Evolutionary conservation across 352 stramenopile genomes (phyloP).

Genomic region (Phytophthora agathidicida): DNA sequence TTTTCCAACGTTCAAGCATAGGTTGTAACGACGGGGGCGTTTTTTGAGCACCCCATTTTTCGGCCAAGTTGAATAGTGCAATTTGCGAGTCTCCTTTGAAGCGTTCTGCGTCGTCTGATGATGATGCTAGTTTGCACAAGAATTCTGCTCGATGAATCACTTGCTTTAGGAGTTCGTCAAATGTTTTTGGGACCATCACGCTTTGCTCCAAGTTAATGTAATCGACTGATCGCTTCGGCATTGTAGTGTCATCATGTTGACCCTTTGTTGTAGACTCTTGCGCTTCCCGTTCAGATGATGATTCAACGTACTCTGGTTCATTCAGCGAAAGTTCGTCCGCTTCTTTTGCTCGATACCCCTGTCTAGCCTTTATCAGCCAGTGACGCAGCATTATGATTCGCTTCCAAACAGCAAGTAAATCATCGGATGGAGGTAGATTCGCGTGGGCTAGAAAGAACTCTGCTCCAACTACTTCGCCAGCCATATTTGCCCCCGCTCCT

Average conservation of each 20-base stretch:
- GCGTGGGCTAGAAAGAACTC: constrained; percentile 53
- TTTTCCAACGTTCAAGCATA: constrained; percentile 89
- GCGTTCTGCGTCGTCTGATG: constrained; percentile 71
- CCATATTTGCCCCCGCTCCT: constrained; percentile 34
- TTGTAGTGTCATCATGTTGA: background rate
- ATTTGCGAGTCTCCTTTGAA: constrained; percentile 72
- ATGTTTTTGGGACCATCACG: constrained; percentile 65
- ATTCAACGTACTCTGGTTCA: background rate
- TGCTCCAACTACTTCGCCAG: constrained; percentile 25
- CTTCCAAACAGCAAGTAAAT: constrained; percentile 79
- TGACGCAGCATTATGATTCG: constrained; percentile 80
- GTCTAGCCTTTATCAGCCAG: constrained; percentile 83
- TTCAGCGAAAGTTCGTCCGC: constrained; percentile 39
- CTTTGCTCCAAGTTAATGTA: constrained; percentile 61
- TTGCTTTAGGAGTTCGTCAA: constrained; percentile 71
- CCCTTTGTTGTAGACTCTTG: background rate
- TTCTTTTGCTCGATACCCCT: constrained; percentile 77
- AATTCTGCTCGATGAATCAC: constrained; percentile 77
- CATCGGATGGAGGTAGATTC: constrained; percentile 72
- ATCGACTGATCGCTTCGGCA: constrained; percentile 15
- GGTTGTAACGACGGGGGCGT: constrained; percentile 82
- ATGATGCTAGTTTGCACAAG: constrained; percentile 73
- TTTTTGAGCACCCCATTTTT: constrained; percentile 88
- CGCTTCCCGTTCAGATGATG: background rate
- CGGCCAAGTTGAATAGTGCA: constrained; percentile 80